Base-by-base conservation (phyloP, 768 basidiomycete species). In the Leccinum rimulosum region DNA sequence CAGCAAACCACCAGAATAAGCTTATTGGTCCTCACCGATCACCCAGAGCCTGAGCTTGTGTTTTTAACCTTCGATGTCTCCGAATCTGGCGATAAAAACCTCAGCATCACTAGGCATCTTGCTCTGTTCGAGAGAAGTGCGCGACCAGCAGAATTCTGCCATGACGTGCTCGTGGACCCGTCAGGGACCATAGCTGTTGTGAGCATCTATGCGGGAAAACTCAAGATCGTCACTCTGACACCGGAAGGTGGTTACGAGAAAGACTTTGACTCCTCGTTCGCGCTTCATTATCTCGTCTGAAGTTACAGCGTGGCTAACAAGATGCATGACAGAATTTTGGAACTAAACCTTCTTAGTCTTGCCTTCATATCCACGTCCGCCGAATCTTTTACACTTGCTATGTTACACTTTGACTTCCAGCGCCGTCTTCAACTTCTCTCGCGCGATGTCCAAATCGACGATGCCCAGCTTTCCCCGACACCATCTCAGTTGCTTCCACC, bases 11-110 rank as follows among this genome's bases (percentile, higher is more conserved):
- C 75, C 75, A 47, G 61, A 66, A 36, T 76, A 73, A 63, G 79
- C 78, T 30, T 93, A 14, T 69, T 91, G 22, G 78, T 91, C 33
- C 78, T 93, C 68, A 81, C 88, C 0, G 89, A 89, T 59, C 89
- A 91, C 64, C 90, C 91, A 1, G 83, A 89, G 35, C 88, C 91
- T 9, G 84, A 86, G 60, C 77, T 93, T 12, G 71, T 92, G 36
- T 77, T 91, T 62, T 75, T 93, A 43, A 68, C 75, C 3, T 88
- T 85, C 66, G 70, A 70, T 3, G 75, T 78, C 38, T 68, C 76
- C 35, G 66, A 71, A 12, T 67, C 59, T 45, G 75, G 74, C 19
- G 69, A 69, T 33, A 62, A 53, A 27, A 55, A 57, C 8, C 71
- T 90, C 15, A 68, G 63, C 3, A 66, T 72, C 12, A 79, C 74